Conservation (phyloP, 1,139 yeast species). For the Lodderomyces pseudojiufengensis region DNA sequence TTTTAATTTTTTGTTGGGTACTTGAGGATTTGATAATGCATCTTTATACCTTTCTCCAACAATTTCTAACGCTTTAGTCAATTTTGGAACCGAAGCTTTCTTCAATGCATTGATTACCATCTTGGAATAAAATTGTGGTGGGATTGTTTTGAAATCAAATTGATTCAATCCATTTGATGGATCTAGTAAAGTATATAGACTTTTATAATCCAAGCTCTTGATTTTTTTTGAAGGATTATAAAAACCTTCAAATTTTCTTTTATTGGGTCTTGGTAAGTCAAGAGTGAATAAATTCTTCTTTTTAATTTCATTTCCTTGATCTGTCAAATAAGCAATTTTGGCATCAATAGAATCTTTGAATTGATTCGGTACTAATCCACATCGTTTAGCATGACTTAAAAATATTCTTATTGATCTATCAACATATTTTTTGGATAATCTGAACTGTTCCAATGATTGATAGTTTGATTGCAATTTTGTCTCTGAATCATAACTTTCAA, state of each 20-base stretch:
- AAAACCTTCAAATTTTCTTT: constrained; percentile 40
- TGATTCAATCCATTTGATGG: constrained; percentile 55
- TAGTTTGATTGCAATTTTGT: constrained; percentile 43
- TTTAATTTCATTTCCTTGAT: constrained; percentile 42
- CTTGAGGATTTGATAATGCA: constrained; percentile 17
- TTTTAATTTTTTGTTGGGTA: background rate
- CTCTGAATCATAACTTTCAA: constrained; percentile 39
- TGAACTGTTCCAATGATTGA: constrained; percentile 42
- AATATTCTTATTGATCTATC: constrained; percentile 40
- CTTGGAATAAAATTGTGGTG: constrained; percentile 58
- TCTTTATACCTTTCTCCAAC: constrained; percentile 56
- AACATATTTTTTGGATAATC: constrained; percentile 38
- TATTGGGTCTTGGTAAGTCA: constrained; percentile 31
- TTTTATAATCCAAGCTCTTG: constrained; percentile 32
- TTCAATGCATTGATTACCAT: constrained; percentile 65
- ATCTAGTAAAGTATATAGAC: constrained; percentile 60
- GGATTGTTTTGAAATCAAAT: constrained; percentile 68
- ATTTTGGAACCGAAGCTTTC: constrained; percentile 47
- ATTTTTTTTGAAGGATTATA: constrained; percentile 28
- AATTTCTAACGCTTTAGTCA: constrained; percentile 67
- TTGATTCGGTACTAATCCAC: constrained; percentile 37
- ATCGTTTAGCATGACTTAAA: constrained; percentile 32
- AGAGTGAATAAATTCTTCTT: constrained; percentile 35
- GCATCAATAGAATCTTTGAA: constrained; percentile 27
- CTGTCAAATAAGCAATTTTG: constrained; percentile 27